Base-by-base conservation (phyloP, 352 stramenopile genomes). In the Phytophthora hibernalis region DNA sequence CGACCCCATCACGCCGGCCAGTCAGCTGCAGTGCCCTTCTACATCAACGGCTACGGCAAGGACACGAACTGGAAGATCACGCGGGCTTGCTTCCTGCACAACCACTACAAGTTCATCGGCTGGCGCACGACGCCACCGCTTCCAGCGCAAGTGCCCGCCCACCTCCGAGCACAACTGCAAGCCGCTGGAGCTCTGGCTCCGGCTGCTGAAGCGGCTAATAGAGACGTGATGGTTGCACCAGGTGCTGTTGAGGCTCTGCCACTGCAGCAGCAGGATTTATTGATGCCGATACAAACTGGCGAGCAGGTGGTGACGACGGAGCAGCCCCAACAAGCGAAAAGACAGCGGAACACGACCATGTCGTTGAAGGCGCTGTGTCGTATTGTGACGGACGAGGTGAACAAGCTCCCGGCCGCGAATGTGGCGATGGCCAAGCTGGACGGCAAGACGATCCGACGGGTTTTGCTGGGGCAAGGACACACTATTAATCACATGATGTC, bases 51-150 rank as follows among this genome's bases (percentile, higher is more conserved):
- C 53, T 93, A 87, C 64, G 85, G 83, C 45, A 84, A 84, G 26
- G 77, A 83, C 8, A n/a, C 62, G 1, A 57, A 68, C 5, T 93
- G 85, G 85, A 93, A 93, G 62, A 80, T 93, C 66, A 93, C 85
- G 38, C 74, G 82, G 16, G 85, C 80, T 18, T 91, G 82, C 55
- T 90, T 90, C 38, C 30, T 92, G 57, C 85, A 93, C 56, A 93
- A 93, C 72, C 85, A 93, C 72, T 91, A 91, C 79, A 93, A 93
- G 71, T 93, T 92, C 54, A 91, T 93, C 20, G 85, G 85, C 49
- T 85, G 79, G 68, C 72, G 81, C 2, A 55, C 74, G 12, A 59
- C 63, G 21, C 57, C 65, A 1, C 44, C 12, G n/a, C n/a, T 37
- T n/a, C 33, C 33, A n/a, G 33, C 12, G 2, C 12, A 40, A 40